Evolutionary conservation across 164 flowering plant species (phyloP), one percentile per base, ranked within the genome.

Genomic region (Umbellularia californica): DNA sequence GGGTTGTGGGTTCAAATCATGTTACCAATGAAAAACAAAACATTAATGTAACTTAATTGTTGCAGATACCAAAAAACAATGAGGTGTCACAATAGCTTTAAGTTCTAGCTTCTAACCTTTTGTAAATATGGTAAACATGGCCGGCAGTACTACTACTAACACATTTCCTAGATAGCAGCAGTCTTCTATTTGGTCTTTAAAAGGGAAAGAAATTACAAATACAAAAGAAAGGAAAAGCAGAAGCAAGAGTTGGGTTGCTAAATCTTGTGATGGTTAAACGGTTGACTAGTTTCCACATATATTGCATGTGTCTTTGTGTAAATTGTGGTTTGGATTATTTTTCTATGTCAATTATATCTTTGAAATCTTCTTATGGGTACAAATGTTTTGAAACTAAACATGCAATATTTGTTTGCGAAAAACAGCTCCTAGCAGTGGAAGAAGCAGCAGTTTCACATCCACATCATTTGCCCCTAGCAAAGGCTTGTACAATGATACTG

Each of bases 391-490:
- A 77, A 80, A 66, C 70, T 60, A 68, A 28, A 73, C 41, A 1
- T 80, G 33, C 70, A 33, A 20, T 79, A n/a, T 13, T 81, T 85
- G 65, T 69, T 69, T 87, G 85, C 78, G 75, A 86, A 88, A 89
- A 89, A 81, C 86, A 90, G 92, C 77, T 78, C 79, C 79, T 78
- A 82, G 77, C 67, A 74, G 69, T 69, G 77, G 73, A 71, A 79
- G 79, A 76, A 81, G 82, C 72, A 74, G 69, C 23, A 70, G 74
- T 58, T 27, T 68, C 13, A 51, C 62, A 5, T 27, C 70, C 13
- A 51, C 62, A 5, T 78, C 86, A 71, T 65, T 51, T 41, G 73
- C 30, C 70, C 71, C 75, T 60, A 65, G 50, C 5, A 73, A 73
- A 33, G 77, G 76, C 30, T 28, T 28, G 17, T 30, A 58, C n/a